A percentile compares a stretch with the other conserved stretches of the same genome.
These are phyloP conservation scores for Zygoascus bituminiphila DNA, from an alignment of 805 yeast species.

Conservation along the genomic window DNA sequence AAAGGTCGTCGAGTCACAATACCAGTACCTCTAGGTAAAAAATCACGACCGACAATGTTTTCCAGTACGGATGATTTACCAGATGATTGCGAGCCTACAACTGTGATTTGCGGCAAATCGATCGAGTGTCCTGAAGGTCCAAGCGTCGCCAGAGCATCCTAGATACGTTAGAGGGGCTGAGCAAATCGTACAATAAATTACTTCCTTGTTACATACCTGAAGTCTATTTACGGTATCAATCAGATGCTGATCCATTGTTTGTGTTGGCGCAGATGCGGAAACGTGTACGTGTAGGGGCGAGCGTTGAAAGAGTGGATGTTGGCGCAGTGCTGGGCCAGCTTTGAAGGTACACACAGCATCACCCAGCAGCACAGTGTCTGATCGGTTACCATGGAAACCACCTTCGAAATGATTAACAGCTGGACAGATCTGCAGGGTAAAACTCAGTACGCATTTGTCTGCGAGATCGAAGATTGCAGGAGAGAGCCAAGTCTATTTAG, in stretches of 20 bases:
- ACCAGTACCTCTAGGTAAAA: conserved; percentile 87
- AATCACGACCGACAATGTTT: conserved; percentile 86
- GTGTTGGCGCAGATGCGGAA: conserved; percentile 1
- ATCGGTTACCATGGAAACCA: too few species aligned
- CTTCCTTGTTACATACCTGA: conserved; percentile 27
- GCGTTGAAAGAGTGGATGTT: not conserved
- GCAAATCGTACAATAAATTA: not conserved
- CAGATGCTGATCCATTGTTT: conserved; percentile 61
- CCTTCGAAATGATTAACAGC: too few species aligned
- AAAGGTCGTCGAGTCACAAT: conserved; percentile 87
- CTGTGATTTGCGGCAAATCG: conserved; percentile 91
- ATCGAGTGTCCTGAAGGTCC: conserved; percentile 93
- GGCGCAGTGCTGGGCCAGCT: not conserved
- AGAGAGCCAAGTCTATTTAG: too few species aligned
- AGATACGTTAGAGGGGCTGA: not conserved
- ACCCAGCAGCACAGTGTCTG: too few species aligned
- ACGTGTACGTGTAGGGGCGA: not conserved
- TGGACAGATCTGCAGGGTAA: too few species aligned
- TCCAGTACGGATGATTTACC: conserved; percentile 88
- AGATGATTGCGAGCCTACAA: conserved; percentile 84
- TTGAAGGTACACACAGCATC: too few species aligned
- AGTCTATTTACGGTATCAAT: conserved; percentile 82
- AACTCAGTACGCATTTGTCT: too few species aligned
- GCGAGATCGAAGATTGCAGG: too few species aligned
- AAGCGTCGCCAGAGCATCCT: conserved; percentile 94